Base-by-base conservation (phyloP, 495 filamentous ascomycete species). In the Tuber umbilicatum region DNA sequence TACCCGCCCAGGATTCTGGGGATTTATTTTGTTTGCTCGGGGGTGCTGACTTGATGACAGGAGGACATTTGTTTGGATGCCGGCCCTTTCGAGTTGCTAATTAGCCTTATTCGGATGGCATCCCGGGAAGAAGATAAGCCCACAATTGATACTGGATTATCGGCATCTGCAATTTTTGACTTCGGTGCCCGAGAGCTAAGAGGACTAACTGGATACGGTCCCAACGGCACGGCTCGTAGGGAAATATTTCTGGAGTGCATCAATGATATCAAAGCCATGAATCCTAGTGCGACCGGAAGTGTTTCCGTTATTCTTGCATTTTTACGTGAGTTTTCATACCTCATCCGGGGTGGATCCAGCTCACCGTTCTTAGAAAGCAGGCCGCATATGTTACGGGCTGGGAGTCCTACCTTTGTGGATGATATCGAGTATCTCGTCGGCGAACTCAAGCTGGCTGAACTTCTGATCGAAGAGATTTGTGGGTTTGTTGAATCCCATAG, bases 231-330 rank as follows among this genome's bases (percentile, higher is more conserved):
- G 14, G 85, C 86, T 69, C 86, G 87, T 71, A 84, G 85, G 75
- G 83, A 84, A 17, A 89, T 90, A 21, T 89, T 89, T 72, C 83
- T 86, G 72, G 83, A 84, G 45, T 90, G 89, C 73, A 84, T 91
- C 40, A 82, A 85, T 50, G 89, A 91, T 77, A 89, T 91, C 70
- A 85, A 86, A 19, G 83, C 85, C 60, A 86, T 83, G 82, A 89
- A 86, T 38, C 74, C 85, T 42, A 88, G 85, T 40, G 86, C 87
- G 12, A 86, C 87, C 5, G 93, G 93, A 2, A 95, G 92, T 79
- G 88, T 94, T 21, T 91, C 90, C 76, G 89, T 89, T 9, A 83
- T 97, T 42, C 86, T 85, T 74, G 87, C 88, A 31, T 83, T 94
- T 31, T 78, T 91, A 5, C 85, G 87, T 38, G 83, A 37, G 85